phyloP scores from a whole-genome alignment of 2,329 filamentous ascomycete species.

The Aspergillus japonicus region DNA sequence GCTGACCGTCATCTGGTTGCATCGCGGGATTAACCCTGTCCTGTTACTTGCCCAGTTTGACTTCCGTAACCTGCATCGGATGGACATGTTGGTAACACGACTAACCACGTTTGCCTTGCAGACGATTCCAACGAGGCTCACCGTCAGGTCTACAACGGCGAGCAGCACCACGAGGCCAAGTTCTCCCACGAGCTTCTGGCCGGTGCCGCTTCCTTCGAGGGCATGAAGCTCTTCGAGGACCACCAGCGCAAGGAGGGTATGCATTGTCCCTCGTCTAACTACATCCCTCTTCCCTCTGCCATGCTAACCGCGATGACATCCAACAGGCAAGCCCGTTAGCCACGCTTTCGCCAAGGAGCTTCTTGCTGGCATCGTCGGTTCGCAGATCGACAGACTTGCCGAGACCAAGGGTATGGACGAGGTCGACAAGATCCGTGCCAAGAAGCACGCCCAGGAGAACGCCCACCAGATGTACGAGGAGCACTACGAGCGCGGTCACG shows the following conservation, averaged over 20 bases:
- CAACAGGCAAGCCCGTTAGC: slow-evolving; percentile 64
- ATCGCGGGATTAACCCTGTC: background rate
- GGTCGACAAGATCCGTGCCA: slow-evolving; percentile 48
- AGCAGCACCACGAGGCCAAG: slow-evolving; percentile 57
- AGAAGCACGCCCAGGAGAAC: slow-evolving; percentile 43
- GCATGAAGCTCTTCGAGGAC: slow-evolving; percentile 78
- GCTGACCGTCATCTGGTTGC: background rate
- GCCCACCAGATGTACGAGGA: slow-evolving; percentile 61
- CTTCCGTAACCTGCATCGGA: background rate
- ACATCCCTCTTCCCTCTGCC: background rate
- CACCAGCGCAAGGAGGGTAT: slow-evolving; percentile 67
- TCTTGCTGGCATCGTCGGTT: slow-evolving; percentile 68
- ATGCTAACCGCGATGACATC: background rate
- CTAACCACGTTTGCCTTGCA: slow-evolving; percentile 24
- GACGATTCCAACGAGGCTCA: slow-evolving; percentile 55
- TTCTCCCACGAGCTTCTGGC: slow-evolving; percentile 72
- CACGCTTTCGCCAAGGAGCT: slow-evolving; percentile 78
- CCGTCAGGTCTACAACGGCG: slow-evolving; percentile 53
- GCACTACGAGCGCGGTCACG: slow-evolving; percentile 54
- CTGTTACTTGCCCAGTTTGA: background rate
- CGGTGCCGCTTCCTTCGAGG: slow-evolving; percentile 74
- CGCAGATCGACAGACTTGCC: slow-evolving; percentile 72
- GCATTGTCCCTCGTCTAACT: slow-evolving; percentile 14
- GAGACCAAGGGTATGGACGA: slow-evolving; percentile 68
- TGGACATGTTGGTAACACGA: background rate